Base-by-base conservation (phyloP, 2,329 filamentous ascomycete species). In the Botrytis fragariae region DNA sequence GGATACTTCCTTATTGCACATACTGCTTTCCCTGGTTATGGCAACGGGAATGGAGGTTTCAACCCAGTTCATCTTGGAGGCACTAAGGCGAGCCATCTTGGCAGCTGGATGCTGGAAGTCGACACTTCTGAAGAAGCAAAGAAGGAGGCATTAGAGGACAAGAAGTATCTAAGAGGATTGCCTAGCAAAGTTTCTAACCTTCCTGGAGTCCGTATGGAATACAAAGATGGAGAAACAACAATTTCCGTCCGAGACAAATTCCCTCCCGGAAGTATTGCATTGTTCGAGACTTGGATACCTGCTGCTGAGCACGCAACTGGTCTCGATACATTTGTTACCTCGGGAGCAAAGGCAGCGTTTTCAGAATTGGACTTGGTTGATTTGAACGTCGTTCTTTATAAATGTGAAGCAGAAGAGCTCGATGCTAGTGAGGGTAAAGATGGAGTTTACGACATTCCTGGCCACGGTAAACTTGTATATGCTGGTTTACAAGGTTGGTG, bases 401-500 rank as follows among this genome's bases (percentile, higher is more conserved):
- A 94, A 74, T 97, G 93, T 77, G 95, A 98, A 75, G 90, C 94
- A 4, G 96, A 99, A 82, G 97, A 93, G 82, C 88, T 89, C 65
- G 94, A 96, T 77, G 89, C 88, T 10, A 97, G 92, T 76, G 88
- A 87, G 69, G 93, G 94, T 6, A 87, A 88, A 74, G 93, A 98
- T 81, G 95, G 96, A n/a, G 91, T 91, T 14, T 99, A 98, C 83
- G 88, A 91, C 70, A 92, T 99, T 76, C 96, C 96, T 1, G 91
- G 91, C 1, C 86, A 94, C 80, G 95, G 95, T 3, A 90, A 92
- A 74, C 87, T 98, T 60, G 93, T 98, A 3, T 99, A 98, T 82
- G 95, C 95, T 74, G 96, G 96, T 74, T 87, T 99, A n/a, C 96
- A 99, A 82, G 97, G 97, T 54, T 99, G 96, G 95, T 97, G 95